Evolutionary conservation across 352 stramenopile species (phyloP).

Genomic region (Peronospora destructor): DNA sequence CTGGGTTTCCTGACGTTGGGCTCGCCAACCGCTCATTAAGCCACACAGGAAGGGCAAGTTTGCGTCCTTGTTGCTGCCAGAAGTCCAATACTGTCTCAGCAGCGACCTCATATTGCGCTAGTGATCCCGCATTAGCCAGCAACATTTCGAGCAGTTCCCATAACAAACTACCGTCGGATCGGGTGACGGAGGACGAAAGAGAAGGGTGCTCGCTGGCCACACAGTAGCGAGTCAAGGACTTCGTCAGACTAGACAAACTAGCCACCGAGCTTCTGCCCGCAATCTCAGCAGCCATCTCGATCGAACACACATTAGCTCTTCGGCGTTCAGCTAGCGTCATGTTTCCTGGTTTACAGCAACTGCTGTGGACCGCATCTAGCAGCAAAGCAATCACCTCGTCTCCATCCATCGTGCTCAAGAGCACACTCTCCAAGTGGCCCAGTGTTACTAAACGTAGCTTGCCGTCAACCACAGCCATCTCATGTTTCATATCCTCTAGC

Average conservation of each 20-base stretch:
- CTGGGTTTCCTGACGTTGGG: conserved; percentile 37
- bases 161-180: conserved; percentile 33
- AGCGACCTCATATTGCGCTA: conserved; percentile 53
- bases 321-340: conserved; percentile 39
- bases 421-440: conserved; percentile 44
- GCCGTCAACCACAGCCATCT: conserved; percentile 52
- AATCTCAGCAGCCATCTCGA: conserved; percentile 57
- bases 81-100: conserved; percentile 44
- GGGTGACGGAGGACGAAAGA: conserved; percentile 18
- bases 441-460: conserved; percentile 53
- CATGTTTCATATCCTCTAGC: conserved; percentile 47
- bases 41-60: conserved; percentile 57
- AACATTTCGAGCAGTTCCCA: conserved; percentile 54
- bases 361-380: conserved; percentile 36
- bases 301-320: conserved; percentile 32
- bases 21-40: conserved; percentile 37
- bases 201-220: conserved; percentile 37
- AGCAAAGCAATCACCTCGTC: conserved; percentile 52
- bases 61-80: conserved; percentile 44
- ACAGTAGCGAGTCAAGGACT: conserved; percentile 60
- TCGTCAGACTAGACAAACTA: conserved; percentile 41
- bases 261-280: conserved; percentile 9
- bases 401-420: conserved; percentile 52
- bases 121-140: conserved; percentile 31
- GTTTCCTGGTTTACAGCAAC: conserved; percentile 14